A percentile compares a stretch with the other conserved stretches of the same genome.
phyloP scores from a whole-genome alignment of 2,329 filamentous ascomycete genomes.

The Dactylellina cionopaga region DNA sequence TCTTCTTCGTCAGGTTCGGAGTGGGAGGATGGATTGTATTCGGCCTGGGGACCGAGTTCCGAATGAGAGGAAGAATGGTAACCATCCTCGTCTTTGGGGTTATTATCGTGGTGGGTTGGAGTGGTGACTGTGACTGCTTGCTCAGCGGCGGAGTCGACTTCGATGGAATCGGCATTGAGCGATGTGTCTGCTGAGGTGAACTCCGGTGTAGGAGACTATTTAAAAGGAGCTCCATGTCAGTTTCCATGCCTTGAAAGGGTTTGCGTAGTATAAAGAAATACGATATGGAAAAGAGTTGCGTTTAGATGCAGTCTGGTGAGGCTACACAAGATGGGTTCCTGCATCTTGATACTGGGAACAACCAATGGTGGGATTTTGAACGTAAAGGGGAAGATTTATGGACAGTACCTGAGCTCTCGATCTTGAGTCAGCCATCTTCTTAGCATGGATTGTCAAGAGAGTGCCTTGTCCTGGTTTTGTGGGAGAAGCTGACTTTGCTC shows the following conservation, averaged over 20 bases:
- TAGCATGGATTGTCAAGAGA: constrained; percentile 48
- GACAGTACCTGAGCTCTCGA: constrained; percentile 45
- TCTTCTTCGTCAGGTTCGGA: constrained; percentile 28
- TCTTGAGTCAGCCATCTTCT: constrained; percentile 45
- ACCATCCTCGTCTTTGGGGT: constrained; percentile 25
- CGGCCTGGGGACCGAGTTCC: constrained; percentile 26
- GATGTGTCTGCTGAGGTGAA: constrained; percentile 42
- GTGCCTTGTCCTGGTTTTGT: constrained; percentile 48
- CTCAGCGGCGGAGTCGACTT: neutral
- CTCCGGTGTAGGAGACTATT: constrained; percentile 26
- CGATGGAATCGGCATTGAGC: constrained; percentile 22
- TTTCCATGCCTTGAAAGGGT: neutral
- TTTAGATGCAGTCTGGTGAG: too few relatives aligned
- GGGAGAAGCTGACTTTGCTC: constrained; percentile 33
- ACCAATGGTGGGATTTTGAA: constrained; percentile 4
- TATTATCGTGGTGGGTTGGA: neutral
- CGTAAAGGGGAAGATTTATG: neutral
- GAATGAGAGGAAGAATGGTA: constrained; percentile 51
- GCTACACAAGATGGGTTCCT: constrained; percentile 33
- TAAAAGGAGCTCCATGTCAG: constrained; percentile 6
- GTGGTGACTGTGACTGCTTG: neutral
- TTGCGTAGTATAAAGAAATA: neutral
- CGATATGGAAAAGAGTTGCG: neutral
- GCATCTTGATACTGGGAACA: constrained; percentile 9
- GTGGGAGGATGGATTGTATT: constrained; percentile 40